Conservation (phyloP, 768 basidiomycete species). For the Hygrophorus pudorinus region DNA sequence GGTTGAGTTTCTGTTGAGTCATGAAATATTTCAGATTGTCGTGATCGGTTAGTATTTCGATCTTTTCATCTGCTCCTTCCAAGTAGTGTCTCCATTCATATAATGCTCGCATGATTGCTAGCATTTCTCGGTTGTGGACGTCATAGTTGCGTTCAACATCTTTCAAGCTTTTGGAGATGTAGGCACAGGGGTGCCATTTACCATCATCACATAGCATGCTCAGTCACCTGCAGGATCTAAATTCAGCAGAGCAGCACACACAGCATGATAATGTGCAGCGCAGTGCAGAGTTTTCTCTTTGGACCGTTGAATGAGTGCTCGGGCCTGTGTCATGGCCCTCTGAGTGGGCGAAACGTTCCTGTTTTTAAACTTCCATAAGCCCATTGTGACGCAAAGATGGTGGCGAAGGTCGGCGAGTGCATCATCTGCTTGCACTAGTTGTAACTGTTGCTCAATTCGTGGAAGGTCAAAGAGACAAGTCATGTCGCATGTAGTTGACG, state of each 20-base stretch:
- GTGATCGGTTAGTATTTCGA: too few relatives aligned
- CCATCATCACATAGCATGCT: too few relatives aligned
- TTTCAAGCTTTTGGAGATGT: too few relatives aligned
- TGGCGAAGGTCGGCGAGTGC: slow-evolving; percentile 8
- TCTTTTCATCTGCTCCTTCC: too few relatives aligned
- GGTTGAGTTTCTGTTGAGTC: too few relatives aligned
- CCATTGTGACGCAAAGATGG: slow-evolving; percentile 2
- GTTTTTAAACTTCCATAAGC: slow-evolving; percentile 8
- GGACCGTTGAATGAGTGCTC: neutral
- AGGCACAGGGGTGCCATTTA: too few relatives aligned
- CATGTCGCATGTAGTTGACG: neutral
- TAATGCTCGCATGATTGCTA: too few relatives aligned
- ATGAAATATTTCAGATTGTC: too few relatives aligned
- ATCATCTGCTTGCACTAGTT: slow-evolving; percentile 10
- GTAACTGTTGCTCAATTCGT: slow-evolving; percentile 4
- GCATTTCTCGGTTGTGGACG: too few relatives aligned
- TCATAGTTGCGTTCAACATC: too few relatives aligned
- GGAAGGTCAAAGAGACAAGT: neutral
- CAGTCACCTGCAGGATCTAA: neutral
- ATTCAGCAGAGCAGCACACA: neutral
- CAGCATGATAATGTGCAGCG: slow-evolving; percentile 3
- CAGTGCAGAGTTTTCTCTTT: neutral
- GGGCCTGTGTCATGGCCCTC: slow-evolving; percentile 6
- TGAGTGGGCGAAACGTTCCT: slow-evolving; percentile 6
- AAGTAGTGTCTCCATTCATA: too few relatives aligned